Evolutionary conservation across 495 filamentous ascomycete genomes (phyloP).

Genomic region (Hamigera avellanea): DNA sequence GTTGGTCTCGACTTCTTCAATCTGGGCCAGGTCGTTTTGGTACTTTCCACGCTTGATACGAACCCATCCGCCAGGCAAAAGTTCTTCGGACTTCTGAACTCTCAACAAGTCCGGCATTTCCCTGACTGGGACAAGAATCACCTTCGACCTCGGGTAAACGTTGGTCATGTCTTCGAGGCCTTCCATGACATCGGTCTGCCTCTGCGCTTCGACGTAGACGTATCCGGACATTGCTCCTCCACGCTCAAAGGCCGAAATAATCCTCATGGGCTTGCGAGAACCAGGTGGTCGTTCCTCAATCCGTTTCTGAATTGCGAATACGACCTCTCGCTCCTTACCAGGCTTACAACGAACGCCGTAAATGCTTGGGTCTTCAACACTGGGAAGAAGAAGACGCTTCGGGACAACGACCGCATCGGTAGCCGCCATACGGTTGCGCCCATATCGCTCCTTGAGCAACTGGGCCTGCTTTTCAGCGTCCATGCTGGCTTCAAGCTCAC

Average conservation of each 20-base stretch:
- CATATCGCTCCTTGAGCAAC: slow-evolving; percentile 74
- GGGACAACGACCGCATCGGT: slow-evolving; percentile 58
- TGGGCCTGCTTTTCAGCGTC: slow-evolving; percentile 92
- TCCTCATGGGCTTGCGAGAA: slow-evolving; percentile 65
- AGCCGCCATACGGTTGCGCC: slow-evolving; percentile 47
- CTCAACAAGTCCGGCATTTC: slow-evolving; percentile 96
- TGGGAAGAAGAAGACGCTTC: slow-evolving; percentile 80
- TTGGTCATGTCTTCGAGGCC: slow-evolving; percentile 74
- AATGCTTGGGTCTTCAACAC: slow-evolving; percentile 90
- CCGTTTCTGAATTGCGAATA: slow-evolving; percentile 77
- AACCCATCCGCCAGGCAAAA: slow-evolving; percentile 84
- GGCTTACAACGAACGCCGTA: slow-evolving; percentile 90
- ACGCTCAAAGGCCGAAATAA: slow-evolving; percentile 84
- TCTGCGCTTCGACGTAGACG: slow-evolving; percentile 85
- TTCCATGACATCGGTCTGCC: slow-evolving; percentile 72
- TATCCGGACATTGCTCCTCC: slow-evolving; percentile 81
- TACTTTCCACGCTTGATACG: slow-evolving; percentile 79
- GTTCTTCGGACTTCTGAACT: slow-evolving; percentile 71
- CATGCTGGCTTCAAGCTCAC: slow-evolving; percentile 70
- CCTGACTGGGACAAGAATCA: slow-evolving; percentile 83
- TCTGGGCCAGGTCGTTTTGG: slow-evolving; percentile 79
- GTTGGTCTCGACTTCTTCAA: slow-evolving; percentile 87
- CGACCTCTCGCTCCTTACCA: slow-evolving; percentile 85
- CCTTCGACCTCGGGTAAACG: slow-evolving; percentile 72
- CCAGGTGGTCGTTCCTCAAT: slow-evolving; percentile 58